Base-by-base conservation (phyloP, 2,329 filamentous ascomycete genomes). In the Ophiostoma tasmaniense region DNA sequence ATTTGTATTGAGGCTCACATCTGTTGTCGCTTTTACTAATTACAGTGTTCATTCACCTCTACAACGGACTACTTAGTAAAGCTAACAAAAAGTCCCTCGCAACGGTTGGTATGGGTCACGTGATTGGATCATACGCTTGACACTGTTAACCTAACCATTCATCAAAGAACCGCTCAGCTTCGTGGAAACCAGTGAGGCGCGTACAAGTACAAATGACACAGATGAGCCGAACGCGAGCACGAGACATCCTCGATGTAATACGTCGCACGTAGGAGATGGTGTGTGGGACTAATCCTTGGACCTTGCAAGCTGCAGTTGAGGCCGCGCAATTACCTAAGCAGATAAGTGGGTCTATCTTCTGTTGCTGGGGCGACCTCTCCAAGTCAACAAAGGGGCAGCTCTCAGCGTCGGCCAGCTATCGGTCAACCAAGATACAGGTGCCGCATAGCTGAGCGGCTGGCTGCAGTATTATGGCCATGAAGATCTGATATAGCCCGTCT, bases 301-400 rank as follows among this genome's bases (percentile, higher is more conserved):
- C n/a, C 50, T 55, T 55, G 55, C 17, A 61, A 28, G 25, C 55
- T 59, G 22, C 13, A 59, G 22, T 25, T 59, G 55, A 14, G 14
- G 55, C 50, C 50, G 50, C 50, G 22, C 14, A 14, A n/a, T 64
- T 35, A 64, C 20, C 13, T 35, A 64, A 64, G 61, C 61, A 22
- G 2, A 28, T 22, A 35, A 64, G 61, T 33, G 61, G 61, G 33
- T 5, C 61, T 0, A 2, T n/a, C 1, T 64, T 3, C 4, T 35
- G 61, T 64, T 64, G 61, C 61, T 13, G 20, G 61, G 61, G 30
- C 61, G 61, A 64, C 61, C 28, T 17, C 6, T 7, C 2, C 17
- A 64, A 37, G 61, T 64, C 61, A 64, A 64, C 61, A 64, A 64
- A 11, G 61, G 55, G 25, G 55, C 55, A 59, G 17, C 61, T 14